Evolutionary conservation across 2,329 filamentous ascomycete species (phyloP).

Genomic region (Fusarium ambrosium): DNA sequence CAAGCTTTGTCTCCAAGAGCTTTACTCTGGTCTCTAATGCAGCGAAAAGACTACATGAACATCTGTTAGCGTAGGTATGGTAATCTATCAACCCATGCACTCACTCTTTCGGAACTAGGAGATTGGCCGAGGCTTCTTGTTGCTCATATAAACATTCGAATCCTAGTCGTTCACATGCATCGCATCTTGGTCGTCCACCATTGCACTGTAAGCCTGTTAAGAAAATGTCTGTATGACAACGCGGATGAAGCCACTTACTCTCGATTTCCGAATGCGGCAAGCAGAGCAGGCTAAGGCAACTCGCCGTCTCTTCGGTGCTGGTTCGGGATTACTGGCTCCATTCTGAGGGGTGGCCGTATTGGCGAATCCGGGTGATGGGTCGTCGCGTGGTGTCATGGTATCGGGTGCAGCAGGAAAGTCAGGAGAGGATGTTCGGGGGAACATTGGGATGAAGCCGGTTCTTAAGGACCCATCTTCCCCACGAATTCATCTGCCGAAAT

Average conservation of each 20-base stretch:
- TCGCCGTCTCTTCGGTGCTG: slow-evolving; percentile 7
- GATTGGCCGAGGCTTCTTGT: slow-evolving; percentile 13
- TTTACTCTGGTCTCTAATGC: slow-evolving; percentile 22
- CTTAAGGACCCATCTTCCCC: not conserved
- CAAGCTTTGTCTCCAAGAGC: slow-evolving; percentile 6
- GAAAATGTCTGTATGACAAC: too few relatives aligned
- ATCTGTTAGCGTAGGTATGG: too few relatives aligned
- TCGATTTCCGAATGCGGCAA: slow-evolving; percentile 18
- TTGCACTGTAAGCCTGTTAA: slow-evolving; percentile 14
- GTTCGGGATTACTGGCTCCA: not conserved
- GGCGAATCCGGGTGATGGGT: not conserved
- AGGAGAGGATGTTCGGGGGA: slow-evolving; percentile 1
- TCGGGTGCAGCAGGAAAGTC: not conserved
- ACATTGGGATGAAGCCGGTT: slow-evolving; percentile 2
- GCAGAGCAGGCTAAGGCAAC: slow-evolving; percentile 17
- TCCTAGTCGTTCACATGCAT: slow-evolving; percentile 18
- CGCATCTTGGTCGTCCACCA: slow-evolving; percentile 23
- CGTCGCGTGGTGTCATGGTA: not conserved
- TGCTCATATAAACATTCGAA: slow-evolving; percentile 31
- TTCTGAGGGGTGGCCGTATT: not conserved
- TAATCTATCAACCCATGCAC: not conserved
- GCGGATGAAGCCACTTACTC: not conserved
- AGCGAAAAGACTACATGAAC: slow-evolving; percentile 5
- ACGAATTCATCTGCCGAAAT: not conserved
- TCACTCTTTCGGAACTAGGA: not conserved